Conservation (phyloP, 148 eudicot species). For the Talinum fruticosum region DNA sequence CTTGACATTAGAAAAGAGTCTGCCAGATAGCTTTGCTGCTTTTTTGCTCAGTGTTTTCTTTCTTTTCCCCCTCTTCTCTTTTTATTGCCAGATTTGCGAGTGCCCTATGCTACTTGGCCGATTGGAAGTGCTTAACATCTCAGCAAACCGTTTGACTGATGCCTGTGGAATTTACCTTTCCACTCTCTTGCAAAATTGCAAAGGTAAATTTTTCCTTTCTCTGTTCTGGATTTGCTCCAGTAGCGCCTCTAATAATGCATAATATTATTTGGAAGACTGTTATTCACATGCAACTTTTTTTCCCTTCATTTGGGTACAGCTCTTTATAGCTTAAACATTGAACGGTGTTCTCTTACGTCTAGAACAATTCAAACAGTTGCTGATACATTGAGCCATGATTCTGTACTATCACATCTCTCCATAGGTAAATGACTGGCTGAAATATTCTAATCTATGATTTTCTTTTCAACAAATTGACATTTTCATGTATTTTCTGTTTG, state of each 20-base stretch:
- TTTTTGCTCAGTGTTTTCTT: background rate
- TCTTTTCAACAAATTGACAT: slow-evolving; percentile 7
- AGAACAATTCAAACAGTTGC: slow-evolving; percentile 80
- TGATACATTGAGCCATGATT: slow-evolving; percentile 60
- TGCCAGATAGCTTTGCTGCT: background rate
- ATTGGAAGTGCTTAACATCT: slow-evolving; percentile 84
- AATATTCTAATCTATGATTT: slow-evolving; percentile 6
- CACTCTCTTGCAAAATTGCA: slow-evolving; percentile 65
- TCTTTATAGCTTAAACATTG: slow-evolving; percentile 79
- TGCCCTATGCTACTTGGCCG: slow-evolving; percentile 78
- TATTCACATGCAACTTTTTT: background rate
- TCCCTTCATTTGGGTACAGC: slow-evolving; percentile 45
- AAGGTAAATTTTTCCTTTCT: slow-evolving; percentile 43
- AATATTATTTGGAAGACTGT: background rate
- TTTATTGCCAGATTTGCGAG: slow-evolving; percentile 69
- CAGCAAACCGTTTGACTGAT: slow-evolving; percentile 92
- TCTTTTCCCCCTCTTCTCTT: background rate
- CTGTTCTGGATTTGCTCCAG: background rate
- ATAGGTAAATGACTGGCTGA: slow-evolving; percentile 47
- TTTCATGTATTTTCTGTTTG: slow-evolving; percentile 18
- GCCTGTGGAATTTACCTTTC: slow-evolving; percentile 75
- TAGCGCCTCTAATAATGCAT: background rate
- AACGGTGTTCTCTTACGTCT: slow-evolving; percentile 80
- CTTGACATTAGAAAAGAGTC: background rate
- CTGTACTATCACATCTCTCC: slow-evolving; percentile 60